These are phyloP conservation scores for Climacium dendroides DNA, from an alignment of 225 moss, liverwort and hornwort genomes.

Conservation along the genomic window DNA sequence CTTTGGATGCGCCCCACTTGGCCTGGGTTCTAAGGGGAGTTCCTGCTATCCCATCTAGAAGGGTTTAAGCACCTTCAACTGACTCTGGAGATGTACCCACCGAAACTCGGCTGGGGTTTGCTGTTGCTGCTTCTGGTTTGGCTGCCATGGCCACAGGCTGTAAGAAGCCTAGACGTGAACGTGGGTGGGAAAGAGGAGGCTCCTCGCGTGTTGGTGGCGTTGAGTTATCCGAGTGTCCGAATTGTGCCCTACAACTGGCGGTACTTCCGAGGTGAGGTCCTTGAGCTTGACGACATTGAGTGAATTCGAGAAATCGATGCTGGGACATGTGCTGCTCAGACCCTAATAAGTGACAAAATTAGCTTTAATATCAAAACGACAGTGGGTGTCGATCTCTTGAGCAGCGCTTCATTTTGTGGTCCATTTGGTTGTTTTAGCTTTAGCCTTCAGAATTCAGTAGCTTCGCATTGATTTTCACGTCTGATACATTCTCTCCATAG, in stretches of 20 bases:
- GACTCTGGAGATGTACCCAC: neutral
- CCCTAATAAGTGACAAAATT: too few species aligned
- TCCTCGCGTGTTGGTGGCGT: slow-evolving; percentile 8
- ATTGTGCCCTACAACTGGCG: slow-evolving; percentile 40
- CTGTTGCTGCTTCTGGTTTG: neutral
- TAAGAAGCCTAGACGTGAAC: neutral
- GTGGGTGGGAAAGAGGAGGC: neutral
- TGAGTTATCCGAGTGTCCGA: slow-evolving; percentile 23
- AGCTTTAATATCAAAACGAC: neutral
- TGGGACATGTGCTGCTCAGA: neutral
- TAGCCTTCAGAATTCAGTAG: neutral
- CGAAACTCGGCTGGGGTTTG: neutral
- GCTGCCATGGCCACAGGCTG: neutral
- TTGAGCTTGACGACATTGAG: neutral
- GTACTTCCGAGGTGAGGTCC: slow-evolving; percentile 35
- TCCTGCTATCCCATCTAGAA: neutral
- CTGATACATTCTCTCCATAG: neutral
- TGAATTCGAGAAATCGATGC: neutral
- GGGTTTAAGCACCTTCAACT: neutral
- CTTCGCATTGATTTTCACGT: neutral
- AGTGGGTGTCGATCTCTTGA: neutral
- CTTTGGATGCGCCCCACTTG: slow-evolving; percentile 5
- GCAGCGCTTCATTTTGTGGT: neutral
- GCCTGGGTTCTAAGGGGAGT: neutral
- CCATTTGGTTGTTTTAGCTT: neutral